phyloP scores from a whole-genome alignment of 2,329 filamentous ascomycete species.

The Colletotrichum sp. region DNA sequence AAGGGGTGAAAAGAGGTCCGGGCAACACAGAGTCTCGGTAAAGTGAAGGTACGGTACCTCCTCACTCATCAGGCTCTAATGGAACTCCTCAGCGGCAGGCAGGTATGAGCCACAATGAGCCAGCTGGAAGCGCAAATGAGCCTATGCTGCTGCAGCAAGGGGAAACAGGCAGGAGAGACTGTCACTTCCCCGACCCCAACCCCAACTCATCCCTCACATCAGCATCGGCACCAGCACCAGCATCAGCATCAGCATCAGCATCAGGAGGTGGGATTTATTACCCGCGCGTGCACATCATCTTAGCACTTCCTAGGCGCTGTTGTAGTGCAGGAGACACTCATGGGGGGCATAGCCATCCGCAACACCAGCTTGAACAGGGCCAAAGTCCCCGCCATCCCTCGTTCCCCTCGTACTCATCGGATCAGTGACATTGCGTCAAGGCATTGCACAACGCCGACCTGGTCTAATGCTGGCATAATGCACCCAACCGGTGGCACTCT shows the following conservation, averaged over 20 bases:
- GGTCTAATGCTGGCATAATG: neutral
- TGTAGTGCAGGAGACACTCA: neutral
- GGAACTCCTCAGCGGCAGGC: neutral
- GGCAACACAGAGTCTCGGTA: neutral
- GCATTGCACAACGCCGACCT: neutral
- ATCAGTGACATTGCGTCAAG: neutral
- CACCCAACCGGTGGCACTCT: neutral
- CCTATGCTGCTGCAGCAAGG: neutral
- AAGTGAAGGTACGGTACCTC: neutral
- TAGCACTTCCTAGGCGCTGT: neutral
- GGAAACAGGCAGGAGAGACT: neutral
- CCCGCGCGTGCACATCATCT: neutral
- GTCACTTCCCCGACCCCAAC: neutral
- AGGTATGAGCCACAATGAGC: conserved; percentile 13
- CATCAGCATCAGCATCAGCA: neutral
- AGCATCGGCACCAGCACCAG: neutral
- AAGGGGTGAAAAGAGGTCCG: neutral
- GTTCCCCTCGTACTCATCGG: neutral
- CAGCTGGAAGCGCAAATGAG: neutral
- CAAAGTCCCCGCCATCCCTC: neutral
- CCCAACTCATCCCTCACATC: neutral
- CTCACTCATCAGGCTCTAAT: too few species aligned
- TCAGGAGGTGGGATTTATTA: neutral
- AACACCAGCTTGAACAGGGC: neutral
- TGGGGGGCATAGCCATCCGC: neutral